phyloP scores from a whole-genome alignment of 2,329 filamentous ascomycete species.

The Helicocarpus griseus region DNA sequence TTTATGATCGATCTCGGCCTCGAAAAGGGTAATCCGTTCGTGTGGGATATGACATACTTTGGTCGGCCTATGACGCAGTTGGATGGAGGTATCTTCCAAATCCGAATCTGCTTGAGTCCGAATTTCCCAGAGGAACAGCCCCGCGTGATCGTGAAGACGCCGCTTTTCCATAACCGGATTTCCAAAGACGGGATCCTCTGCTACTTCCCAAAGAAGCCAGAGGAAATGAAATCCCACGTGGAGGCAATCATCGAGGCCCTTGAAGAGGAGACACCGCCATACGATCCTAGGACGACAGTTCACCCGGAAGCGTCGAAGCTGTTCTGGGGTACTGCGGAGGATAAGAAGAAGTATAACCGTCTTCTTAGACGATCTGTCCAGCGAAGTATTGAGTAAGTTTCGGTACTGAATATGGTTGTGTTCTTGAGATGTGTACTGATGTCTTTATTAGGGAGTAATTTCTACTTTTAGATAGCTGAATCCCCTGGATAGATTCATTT shows the following conservation, averaged over 20 bases:
- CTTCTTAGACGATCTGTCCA: conserved; percentile 67
- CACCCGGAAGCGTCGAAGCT: conserved; percentile 77
- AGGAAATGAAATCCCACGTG: conserved; percentile 75
- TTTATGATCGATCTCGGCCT: conserved; percentile 67
- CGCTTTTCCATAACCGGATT: conserved; percentile 81
- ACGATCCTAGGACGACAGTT: conserved; percentile 81
- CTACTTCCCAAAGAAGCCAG: conserved; percentile 61
- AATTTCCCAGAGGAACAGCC: conserved; percentile 84
- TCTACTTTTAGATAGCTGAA: no score
- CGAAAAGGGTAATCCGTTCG: conserved; percentile 73
- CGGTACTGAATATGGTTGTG: no score
- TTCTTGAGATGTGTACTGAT: no score
- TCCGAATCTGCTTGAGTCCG: conserved; percentile 70
- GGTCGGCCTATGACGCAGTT: conserved; percentile 87
- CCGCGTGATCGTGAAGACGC: conserved; percentile 68
- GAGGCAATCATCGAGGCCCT: conserved; percentile 70
- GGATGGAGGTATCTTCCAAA: conserved; percentile 79
- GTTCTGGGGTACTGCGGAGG: conserved; percentile 71
- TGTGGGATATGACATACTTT: conserved; percentile 83
- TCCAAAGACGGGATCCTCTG: conserved; percentile 71
- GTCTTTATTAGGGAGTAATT: background rate
- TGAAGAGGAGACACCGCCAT: conserved; percentile 81
- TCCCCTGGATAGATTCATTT: no score
- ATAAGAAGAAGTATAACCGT: conserved; percentile 77
- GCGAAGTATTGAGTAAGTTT: conserved; percentile 26